phyloP scores from a whole-genome alignment of 83 land plant genomes.

The Picea abies region DNA sequence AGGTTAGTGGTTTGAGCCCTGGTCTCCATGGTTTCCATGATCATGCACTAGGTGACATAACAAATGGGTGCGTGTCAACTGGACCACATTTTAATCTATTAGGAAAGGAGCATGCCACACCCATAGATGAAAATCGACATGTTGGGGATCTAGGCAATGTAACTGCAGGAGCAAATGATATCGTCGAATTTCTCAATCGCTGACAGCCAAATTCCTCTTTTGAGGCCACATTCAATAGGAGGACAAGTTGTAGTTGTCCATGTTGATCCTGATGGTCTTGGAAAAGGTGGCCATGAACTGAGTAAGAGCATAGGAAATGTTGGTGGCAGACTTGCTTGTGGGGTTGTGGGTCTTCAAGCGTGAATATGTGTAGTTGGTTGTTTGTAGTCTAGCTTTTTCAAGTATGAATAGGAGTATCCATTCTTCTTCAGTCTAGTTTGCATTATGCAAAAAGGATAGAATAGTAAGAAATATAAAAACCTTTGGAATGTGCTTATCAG shows the following conservation, averaged over 20 bases:
- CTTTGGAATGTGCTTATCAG: no score
- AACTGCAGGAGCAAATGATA: slow-evolving; percentile 71
- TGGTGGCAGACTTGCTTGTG: slow-evolving; percentile 78
- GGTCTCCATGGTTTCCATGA: slow-evolving; percentile 88
- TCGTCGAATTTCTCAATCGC: slow-evolving; percentile 39
- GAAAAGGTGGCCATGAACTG: slow-evolving; percentile 87
- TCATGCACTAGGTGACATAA: slow-evolving; percentile 83
- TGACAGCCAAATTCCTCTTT: slow-evolving; percentile 77
- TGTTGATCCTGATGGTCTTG: slow-evolving; percentile 81
- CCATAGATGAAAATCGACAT: slow-evolving; percentile 78
- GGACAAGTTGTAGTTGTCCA: slow-evolving; percentile 82
- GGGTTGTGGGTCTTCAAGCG: slow-evolving; percentile 4
- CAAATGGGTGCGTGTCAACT: slow-evolving; percentile 87
- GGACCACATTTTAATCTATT: slow-evolving; percentile 82
- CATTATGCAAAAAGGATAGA: no score
- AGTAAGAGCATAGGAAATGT: slow-evolving; percentile 85
- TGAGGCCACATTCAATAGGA: slow-evolving; percentile 58
- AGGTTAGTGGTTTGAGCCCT: slow-evolving; percentile 52
- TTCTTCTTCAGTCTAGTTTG: no score
- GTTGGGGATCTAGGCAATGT: slow-evolving; percentile 90
- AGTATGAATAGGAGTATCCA: no score
- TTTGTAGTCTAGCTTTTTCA: no score
- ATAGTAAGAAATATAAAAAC: no score
- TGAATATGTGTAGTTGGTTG: not conserved
- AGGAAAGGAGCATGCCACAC: slow-evolving; percentile 69